These are phyloP conservation scores for Cardamine chenopodiifolia DNA, from an alignment of 345 rosid genomes.

Conservation along the genomic window DNA sequence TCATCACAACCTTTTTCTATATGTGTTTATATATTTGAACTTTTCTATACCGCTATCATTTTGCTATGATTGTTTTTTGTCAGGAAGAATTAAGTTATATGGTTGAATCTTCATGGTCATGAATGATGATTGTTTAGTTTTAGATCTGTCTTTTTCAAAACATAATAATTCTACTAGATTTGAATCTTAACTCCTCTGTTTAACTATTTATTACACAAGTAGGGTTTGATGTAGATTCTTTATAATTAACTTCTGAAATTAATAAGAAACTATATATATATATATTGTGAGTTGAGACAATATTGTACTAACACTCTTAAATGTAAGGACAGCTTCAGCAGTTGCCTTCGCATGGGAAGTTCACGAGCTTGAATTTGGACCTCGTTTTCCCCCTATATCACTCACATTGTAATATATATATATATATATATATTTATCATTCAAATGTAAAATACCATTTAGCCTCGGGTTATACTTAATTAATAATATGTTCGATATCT, in stretches of 20 bases:
- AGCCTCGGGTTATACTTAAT: neutral
- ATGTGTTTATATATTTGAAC: constrained; percentile 3
- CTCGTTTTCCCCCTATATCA: neutral
- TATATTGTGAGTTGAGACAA: neutral
- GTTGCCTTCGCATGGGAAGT: constrained; percentile 26
- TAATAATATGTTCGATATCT: neutral
- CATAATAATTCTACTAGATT: constrained; percentile 10
- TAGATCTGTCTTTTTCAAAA: constrained; percentile 32
- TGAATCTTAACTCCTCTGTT: neutral
- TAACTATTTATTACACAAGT: constrained; percentile 5
- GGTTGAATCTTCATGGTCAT: constrained; percentile 28
- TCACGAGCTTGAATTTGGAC: constrained; percentile 13
- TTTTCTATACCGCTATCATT: constrained; percentile 45
- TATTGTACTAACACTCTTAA: neutral
- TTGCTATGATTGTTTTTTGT: constrained; percentile 34
- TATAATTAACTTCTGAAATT: neutral
- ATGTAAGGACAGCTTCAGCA: neutral
- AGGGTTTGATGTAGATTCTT: constrained; percentile 20
- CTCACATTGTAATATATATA: constrained; percentile 2
- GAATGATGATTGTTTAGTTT: constrained; percentile 51
- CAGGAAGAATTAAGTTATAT: constrained; percentile 18
- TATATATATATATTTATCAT: no score
- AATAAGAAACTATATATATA: neutral
- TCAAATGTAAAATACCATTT: neutral
- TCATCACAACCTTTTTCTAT: constrained; percentile 51